Percentiles rank a stretch among this genome's conserved stretches.
Evolutionary conservation across 1,139 yeast species (phyloP).

Genomic region (Keqinozyma sinolaborantium): DNA sequence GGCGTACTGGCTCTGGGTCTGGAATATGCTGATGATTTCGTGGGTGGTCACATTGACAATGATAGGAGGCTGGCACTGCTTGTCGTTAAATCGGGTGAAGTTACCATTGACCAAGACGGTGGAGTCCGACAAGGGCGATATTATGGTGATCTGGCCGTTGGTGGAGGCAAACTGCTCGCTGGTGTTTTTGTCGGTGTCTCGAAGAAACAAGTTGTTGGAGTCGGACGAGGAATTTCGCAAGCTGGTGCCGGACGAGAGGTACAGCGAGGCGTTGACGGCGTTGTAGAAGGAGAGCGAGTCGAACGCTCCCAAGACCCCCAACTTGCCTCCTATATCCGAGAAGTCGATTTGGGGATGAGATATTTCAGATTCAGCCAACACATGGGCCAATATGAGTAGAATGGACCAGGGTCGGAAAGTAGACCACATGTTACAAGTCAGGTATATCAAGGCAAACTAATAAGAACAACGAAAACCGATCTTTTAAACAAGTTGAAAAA

Average conservation of each 20-base stretch:
- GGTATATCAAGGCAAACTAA: neutral
- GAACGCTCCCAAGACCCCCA: slow-evolving; percentile 66
- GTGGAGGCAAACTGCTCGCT: slow-evolving; percentile 25
- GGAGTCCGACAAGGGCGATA: slow-evolving; percentile 22
- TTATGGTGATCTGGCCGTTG: slow-evolving; percentile 31
- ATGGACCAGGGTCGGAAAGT: neutral
- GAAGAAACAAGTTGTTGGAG: slow-evolving; percentile 24
- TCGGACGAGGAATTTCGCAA: slow-evolving; percentile 4
- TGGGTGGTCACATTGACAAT: slow-evolving; percentile 49
- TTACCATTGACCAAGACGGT: slow-evolving; percentile 46
- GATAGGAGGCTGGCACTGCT: slow-evolving; percentile 48
- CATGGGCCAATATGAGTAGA: neutral
- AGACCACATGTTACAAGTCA: neutral
- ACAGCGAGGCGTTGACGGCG: slow-evolving; percentile 46
- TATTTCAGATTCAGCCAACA: slow-evolving; percentile 3
- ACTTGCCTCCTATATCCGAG: slow-evolving; percentile 30
- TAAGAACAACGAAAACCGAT: neutral
- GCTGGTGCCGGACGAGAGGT: slow-evolving; percentile 16
- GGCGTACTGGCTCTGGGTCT: slow-evolving; percentile 10
- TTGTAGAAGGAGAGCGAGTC: slow-evolving; percentile 58
- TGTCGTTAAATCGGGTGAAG: slow-evolving; percentile 29
- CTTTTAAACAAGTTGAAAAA: neutral
- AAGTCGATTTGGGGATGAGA: slow-evolving; percentile 31
- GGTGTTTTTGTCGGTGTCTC: slow-evolving; percentile 27
- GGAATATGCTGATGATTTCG: slow-evolving; percentile 35